Conservation (phyloP, 1,284 basidiomycete genomes). For the Porodaedalea pini region DNA sequence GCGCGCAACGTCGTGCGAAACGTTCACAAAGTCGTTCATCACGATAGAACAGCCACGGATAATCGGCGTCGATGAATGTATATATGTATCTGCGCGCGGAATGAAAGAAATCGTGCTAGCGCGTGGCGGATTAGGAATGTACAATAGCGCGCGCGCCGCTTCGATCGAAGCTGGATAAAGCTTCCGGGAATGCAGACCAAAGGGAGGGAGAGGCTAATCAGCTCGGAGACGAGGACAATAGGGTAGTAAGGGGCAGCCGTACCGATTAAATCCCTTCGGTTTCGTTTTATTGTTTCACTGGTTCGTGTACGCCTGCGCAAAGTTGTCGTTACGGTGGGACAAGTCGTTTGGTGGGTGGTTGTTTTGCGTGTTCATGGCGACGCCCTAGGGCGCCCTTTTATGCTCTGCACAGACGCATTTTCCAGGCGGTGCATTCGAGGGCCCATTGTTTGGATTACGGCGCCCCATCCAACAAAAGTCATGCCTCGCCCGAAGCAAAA, state of each 20-base stretch:
- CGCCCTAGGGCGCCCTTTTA: neutral
- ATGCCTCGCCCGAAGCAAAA: neutral
- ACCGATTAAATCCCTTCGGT: neutral
- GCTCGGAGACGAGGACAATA: slow-evolving; percentile 11
- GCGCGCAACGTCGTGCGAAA: neutral
- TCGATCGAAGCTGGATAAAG: slow-evolving; percentile 3
- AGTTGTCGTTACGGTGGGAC: slow-evolving; percentile 9
- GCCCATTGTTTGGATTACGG: neutral
- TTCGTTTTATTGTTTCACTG: slow-evolving; percentile 11
- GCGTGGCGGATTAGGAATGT: slow-evolving; percentile 12
- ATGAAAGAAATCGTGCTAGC: neutral
- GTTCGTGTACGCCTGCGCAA: slow-evolving; percentile 12
- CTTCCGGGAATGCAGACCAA: slow-evolving; percentile 2
- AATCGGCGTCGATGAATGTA: neutral
- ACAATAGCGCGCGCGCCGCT: slow-evolving; percentile 5
- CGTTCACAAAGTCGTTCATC: neutral
- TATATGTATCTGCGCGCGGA: neutral
- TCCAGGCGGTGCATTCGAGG: neutral
- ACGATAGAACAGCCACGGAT: neutral
- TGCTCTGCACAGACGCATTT: neutral
- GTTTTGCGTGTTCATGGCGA: slow-evolving; percentile 11
- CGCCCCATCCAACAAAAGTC: neutral
- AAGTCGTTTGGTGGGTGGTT: neutral
- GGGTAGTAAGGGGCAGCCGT: neutral
- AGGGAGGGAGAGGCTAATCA: slow-evolving; percentile 9